These are phyloP conservation scores for Canavalia gladiata DNA, from an alignment of 306 rosid species.

Conservation along the genomic window DNA sequence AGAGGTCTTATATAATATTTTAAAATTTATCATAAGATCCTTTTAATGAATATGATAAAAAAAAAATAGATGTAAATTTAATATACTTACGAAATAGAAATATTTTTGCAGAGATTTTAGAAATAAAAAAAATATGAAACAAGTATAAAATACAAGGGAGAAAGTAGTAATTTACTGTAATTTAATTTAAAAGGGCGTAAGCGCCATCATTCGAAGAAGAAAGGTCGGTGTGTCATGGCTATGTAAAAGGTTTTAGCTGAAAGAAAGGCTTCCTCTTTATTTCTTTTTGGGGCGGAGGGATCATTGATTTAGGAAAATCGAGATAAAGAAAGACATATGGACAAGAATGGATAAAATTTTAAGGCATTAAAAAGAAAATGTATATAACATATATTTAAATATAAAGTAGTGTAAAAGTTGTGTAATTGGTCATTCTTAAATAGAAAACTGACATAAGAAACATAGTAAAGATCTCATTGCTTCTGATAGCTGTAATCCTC, in stretches of 20 bases:
- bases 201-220: not conserved
- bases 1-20: too few species aligned
- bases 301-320: not conserved
- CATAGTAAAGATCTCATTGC: too few species aligned
- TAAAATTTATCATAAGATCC: too few species aligned
- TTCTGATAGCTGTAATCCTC: too few species aligned
- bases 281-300: not conserved
- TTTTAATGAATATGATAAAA: too few species aligned
- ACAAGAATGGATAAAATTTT: not conserved
- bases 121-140: too few species aligned
- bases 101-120: too few species aligned
- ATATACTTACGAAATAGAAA: too few species aligned
- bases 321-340: not conserved
- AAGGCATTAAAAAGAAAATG: not conserved
- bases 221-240: not conserved
- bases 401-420: not conserved
- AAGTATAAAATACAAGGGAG: too few species aligned
- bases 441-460: not conserved
- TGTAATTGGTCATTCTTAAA: not conserved
- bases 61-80: too few species aligned
- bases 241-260: not conserved
- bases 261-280: not conserved
- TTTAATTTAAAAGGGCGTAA: not conserved
- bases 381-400: not conserved
- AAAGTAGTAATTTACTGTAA: too few species aligned